Percentiles rank a stretch among this genome's conserved stretches.
phyloP scores from a whole-genome alignment of 306 rosid genomes.

The Begonia peltatifolia region DNA sequence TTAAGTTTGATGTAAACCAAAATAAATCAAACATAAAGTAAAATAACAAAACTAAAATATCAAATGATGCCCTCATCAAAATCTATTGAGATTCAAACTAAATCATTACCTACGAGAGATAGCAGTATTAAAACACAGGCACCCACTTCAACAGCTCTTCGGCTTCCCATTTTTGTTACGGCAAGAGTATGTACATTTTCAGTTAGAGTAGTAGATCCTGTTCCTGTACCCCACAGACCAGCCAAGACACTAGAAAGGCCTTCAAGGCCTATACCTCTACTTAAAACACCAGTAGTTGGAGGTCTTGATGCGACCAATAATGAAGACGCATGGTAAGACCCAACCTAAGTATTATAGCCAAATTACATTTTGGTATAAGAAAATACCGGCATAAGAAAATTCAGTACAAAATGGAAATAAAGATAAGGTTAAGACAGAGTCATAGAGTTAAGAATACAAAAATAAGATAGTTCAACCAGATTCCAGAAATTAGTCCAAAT shows the following conservation, averaged over 20 bases:
- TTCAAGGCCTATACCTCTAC: slow-evolving; percentile 96
- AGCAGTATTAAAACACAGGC: slow-evolving; percentile 66
- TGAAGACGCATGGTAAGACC: slow-evolving; percentile 94
- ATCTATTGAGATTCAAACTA: no score
- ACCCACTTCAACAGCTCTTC: slow-evolving; percentile 86
- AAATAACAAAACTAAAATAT: no score
- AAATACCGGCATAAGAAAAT: slow-evolving; percentile 19
- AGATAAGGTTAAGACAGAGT: slow-evolving; percentile 7
- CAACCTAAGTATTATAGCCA: slow-evolving; percentile 42
- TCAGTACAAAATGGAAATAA: slow-evolving; percentile 1
- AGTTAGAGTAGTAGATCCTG: slow-evolving; percentile 80
- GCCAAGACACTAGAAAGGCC: slow-evolving; percentile 89
- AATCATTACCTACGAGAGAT: slow-evolving; percentile 67
- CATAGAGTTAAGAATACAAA: background rate
- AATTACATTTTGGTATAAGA: no score
- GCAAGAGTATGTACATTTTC: slow-evolving; percentile 97
- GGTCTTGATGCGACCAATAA: slow-evolving; percentile 95
- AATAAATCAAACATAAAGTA: no score
- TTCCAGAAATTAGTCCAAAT: no score
- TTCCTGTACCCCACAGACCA: slow-evolving; percentile 98
- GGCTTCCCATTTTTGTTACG: slow-evolving; percentile 99
- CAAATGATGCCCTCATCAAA: no score
- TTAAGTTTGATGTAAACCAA: no score
- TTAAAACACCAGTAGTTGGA: slow-evolving; percentile 85
- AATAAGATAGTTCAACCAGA: no score